Base-by-base conservation (phyloP, 1,139 yeast genomes). In the Citeromyces hawaiiensis region DNA sequence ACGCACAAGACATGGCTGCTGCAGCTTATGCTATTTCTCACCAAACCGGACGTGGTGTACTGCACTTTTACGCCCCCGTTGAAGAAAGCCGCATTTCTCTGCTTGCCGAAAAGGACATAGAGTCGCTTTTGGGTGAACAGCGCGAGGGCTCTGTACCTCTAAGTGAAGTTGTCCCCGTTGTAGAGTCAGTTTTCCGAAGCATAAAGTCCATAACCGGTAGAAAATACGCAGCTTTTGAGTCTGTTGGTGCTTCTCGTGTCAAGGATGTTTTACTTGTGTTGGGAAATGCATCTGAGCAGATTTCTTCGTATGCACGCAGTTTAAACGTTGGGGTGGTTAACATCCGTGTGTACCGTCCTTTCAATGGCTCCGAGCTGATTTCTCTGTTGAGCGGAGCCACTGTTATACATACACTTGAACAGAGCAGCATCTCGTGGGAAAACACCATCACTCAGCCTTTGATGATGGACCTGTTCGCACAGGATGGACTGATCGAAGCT, bases 381-480 rank as follows among this genome's bases (percentile, higher is more conserved):
- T 79, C 39, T 52, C 64, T 3, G 52, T 61, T 2, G 53, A 85
- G 33, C 91, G 94, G 23, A 47, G 68, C 1, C 55, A 75, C 1
- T 72, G 80, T 31, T 66, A 66, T 40, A 66, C 72, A 21, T 61
- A 88, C 41, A 77, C 80, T 2, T 63, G 86, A 36, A 67, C 83
- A 15, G 86, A 72, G 59, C 94, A 71, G 32, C 32, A 62, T 61
- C 66, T 39, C 61, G 66, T 36, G 61, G 59, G 41, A 66, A 53
- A 38, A 57, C 76, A 11, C 63, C 71, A n/a, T 54, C 66, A 25
- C 74, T 77, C 91, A 61, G 39, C 70, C 77, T 9, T 64, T 85
- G 37, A 68, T 83, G 48, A 71, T 87, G 49, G 96, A 87, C 55
- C 73, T 86, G 49, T 75, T 87, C 57, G 72, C 76, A 39, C 74